Conservation (phyloP, 305 asterid genomes). For the Rubia tinctorum region DNA sequence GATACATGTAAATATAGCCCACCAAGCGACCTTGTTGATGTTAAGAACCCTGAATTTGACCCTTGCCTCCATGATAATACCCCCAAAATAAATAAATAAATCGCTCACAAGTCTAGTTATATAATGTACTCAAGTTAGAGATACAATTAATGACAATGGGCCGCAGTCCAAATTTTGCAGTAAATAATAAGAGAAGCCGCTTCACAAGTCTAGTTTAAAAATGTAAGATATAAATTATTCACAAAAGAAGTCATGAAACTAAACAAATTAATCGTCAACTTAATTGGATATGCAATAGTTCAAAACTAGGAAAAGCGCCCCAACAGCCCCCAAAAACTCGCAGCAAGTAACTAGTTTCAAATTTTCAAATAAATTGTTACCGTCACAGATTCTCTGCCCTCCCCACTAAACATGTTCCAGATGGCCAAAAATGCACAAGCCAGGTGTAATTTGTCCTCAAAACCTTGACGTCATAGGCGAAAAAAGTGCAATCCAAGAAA, state of each 20-base stretch:
- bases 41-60: neutral
- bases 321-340: neutral
- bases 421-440: neutral
- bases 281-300: neutral
- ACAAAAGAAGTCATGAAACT: neutral
- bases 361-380: neutral
- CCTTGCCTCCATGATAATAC: neutral
- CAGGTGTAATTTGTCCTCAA: neutral
- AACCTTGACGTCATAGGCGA: neutral
- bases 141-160: neutral
- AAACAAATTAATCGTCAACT: neutral
- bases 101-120: neutral
- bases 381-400: neutral
- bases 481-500: neutral
- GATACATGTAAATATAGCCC: neutral
- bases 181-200: neutral
- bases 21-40: neutral
- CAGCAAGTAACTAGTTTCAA: conserved; percentile 6
- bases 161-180: neutral
- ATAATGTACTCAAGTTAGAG: neutral
- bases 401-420: neutral
- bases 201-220: neutral
- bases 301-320: conserved; percentile 2
- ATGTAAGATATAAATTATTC: neutral
- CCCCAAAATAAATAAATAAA: neutral